These are phyloP conservation scores for Tricholoma terreum DNA, from an alignment of 768 basidiomycete species.

Conservation along the genomic window DNA sequence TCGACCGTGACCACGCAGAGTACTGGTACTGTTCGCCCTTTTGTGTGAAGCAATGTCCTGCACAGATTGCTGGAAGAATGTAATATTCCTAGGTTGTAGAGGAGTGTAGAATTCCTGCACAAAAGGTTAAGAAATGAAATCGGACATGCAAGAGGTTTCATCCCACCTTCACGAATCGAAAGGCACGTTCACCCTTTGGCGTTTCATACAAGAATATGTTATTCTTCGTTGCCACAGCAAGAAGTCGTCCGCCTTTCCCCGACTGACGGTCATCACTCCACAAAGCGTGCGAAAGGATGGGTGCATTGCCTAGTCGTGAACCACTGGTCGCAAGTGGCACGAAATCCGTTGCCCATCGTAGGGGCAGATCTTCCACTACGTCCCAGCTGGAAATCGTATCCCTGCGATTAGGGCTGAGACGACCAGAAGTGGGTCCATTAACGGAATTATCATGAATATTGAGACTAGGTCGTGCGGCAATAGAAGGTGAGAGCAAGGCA, in stretches of 20 bases:
- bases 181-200: conserved; percentile 78
- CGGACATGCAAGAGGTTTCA: background rate
- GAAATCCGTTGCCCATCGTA: conserved; percentile 87
- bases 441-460: background rate
- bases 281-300: conserved; percentile 64
- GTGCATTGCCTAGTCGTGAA: conserved; percentile 56
- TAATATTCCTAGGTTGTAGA: conserved; percentile 57
- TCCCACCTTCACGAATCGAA: conserved; percentile 74
- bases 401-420: conserved; percentile 19
- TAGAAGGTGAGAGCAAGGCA: conserved; percentile 21
- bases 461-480: background rate
- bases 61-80: conserved; percentile 69
- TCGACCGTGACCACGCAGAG: conserved; percentile 31
- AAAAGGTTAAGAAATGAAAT: conserved; percentile 2
- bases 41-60: conserved; percentile 46
- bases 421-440: conserved; percentile 11
- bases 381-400: conserved; percentile 60
- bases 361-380: conserved; percentile 65
- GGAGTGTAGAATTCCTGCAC: conserved; percentile 85
- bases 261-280: conserved; percentile 58
- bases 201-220: conserved; percentile 79
- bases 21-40: conserved; percentile 40
- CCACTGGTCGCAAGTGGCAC: conserved; percentile 70
- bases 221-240: conserved; percentile 74
- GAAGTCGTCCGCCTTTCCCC: conserved; percentile 46